Base-by-base conservation (phyloP, 2,329 filamentous ascomycete genomes). In the Fusarium anthophilum region DNA sequence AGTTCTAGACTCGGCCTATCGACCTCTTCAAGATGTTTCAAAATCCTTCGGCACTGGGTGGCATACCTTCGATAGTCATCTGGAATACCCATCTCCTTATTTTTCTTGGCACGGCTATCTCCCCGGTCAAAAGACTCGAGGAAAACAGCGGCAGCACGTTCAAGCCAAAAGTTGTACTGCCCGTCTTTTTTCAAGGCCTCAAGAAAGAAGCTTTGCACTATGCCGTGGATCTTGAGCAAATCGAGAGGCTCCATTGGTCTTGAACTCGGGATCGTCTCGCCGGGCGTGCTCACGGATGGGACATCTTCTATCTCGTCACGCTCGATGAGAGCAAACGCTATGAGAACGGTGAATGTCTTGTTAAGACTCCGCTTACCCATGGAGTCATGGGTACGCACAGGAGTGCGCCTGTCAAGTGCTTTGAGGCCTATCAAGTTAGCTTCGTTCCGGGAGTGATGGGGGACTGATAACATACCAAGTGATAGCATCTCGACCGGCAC, bases 261-360 rank as follows among this genome's bases (percentile, higher is more conserved):
- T 24, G 53, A 28, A 30, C 50, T 64, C 20, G 58, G 51, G n/a
- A 56, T 63, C 8, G 62, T 66, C 12, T 72, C 66, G 22, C 66
- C 58, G 6, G 70, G 66, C 6, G 61, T 75, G 35, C 63, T 71
- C 11, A 54, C 57, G 7, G 74, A 75, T 26, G 75, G 64, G 15
- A 64, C 62, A 22, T 78, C 74, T 15, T 77, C 76, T n/a, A 76
- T 66, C 63, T 78, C 75, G 24, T 76, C 76, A 28, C 76, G 76
- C 43, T 77, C 75, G 20, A 78, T 74, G 24, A 78, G 72, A 35
- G 75, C 76, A 53, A 77, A 78, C 8, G 70, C 72, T 32, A 78
- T 78, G 28, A 78, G 75, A 12, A 78, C 65, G 9, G 68, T 72
- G 26, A 78, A 78, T 4, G 76, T 78, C 54, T 76, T 77, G 60